phyloP scores from a whole-genome alignment of 2,329 filamentous ascomycete species.

The Botrytis byssoidea region DNA sequence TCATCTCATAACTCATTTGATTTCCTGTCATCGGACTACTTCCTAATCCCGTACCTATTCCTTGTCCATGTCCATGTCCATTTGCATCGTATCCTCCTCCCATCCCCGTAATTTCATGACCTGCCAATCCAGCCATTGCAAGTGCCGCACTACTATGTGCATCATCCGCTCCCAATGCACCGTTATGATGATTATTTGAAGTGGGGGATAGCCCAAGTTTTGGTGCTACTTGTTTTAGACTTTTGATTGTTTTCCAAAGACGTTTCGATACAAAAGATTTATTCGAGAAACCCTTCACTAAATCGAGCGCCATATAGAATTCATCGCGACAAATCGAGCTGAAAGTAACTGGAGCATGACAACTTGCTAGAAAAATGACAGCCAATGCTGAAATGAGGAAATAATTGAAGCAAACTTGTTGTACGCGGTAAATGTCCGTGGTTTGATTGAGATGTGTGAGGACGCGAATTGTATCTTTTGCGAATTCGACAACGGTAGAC shows the following conservation, averaged over 20 bases:
- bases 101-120: conserved; percentile 37
- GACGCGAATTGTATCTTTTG: conserved; percentile 73
- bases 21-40: conserved; percentile 38
- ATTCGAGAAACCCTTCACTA: conserved; percentile 69
- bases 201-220: conserved; percentile 52
- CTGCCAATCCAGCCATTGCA: conserved; percentile 56
- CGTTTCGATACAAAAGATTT: conserved; percentile 71
- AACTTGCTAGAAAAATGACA: conserved; percentile 73
- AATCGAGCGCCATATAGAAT: conserved; percentile 74
- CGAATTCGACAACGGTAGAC: conserved; percentile 69
- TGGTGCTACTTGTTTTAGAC: conserved; percentile 69
- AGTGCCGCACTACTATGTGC: conserved; percentile 52
- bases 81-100: conserved; percentile 22
- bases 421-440: conserved; percentile 66
- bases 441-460: conserved; percentile 70
- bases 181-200: neutral
- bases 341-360: conserved; percentile 71
- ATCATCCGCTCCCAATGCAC: conserved; percentile 41
- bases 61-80: conserved; percentile 10
- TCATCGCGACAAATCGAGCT: conserved; percentile 67
- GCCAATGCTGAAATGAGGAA: conserved; percentile 74
- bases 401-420: conserved; percentile 78
- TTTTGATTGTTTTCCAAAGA: conserved; percentile 65
- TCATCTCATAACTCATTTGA: conserved; percentile 42
- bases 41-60: conserved; percentile 12